phyloP scores from a whole-genome alignment of 805 yeast genomes.

The Yamadazyma olivae region DNA sequence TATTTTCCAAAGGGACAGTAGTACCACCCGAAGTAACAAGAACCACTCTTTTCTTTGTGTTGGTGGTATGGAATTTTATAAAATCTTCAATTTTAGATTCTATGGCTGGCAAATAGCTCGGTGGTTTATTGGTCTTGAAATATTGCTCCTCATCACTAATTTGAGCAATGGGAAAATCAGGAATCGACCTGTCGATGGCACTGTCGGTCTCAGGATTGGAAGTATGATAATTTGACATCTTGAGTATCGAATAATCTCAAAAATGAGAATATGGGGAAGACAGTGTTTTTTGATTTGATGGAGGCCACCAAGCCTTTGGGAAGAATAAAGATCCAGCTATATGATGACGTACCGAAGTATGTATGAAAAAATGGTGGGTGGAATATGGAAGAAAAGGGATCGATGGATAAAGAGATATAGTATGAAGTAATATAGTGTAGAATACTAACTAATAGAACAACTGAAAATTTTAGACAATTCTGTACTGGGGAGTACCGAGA shows the following conservation, averaged over 20 bases:
- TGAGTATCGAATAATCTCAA: too few species aligned
- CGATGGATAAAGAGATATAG: background rate
- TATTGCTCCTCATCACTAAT: conserved; percentile 71
- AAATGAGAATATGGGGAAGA: conserved; percentile 4
- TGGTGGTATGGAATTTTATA: conserved; percentile 48
- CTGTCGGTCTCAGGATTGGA: conserved; percentile 64
- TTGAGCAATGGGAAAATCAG: conserved; percentile 76
- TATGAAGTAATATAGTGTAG: too few species aligned
- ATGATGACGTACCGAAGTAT: conserved; percentile 7
- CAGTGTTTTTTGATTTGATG: conserved; percentile 4
- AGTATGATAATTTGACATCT: conserved; percentile 38
- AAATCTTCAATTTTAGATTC: conserved; percentile 57
- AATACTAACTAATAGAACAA: conserved; percentile 31
- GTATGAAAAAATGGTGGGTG: background rate
- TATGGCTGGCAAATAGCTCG: conserved; percentile 66
- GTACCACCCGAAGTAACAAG: conserved; percentile 96
- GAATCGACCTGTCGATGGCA: conserved; percentile 78
- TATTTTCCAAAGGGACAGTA: conserved; percentile 94
- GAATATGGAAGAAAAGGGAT: background rate
- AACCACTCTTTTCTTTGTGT: conserved; percentile 54
- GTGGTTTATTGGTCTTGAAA: conserved; percentile 70
- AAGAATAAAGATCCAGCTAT: conserved; percentile 59
- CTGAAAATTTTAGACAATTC: conserved; percentile 76
- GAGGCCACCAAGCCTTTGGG: conserved; percentile 2
- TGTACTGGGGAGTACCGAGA: conserved; percentile 67